phyloP scores from a whole-genome alignment of 306 rosid species.

The Lagenaria siceraria region DNA sequence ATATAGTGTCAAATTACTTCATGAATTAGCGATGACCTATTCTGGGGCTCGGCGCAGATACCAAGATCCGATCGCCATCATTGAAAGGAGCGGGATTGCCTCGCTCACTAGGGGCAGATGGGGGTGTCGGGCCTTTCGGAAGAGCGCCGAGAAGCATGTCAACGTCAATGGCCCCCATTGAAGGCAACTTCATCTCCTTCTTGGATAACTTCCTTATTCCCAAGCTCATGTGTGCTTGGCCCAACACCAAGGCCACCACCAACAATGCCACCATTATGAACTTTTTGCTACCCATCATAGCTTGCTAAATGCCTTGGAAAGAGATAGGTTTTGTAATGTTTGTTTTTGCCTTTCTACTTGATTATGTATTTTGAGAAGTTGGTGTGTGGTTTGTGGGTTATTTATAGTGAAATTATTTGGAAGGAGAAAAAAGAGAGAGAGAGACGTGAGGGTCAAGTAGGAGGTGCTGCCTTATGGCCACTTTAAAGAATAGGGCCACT shows the following conservation, averaged over 20 bases:
- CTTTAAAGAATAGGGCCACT: not conserved
- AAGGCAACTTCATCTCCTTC: not conserved
- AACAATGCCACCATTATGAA: not conserved
- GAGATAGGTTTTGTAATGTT: not conserved
- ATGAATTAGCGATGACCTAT: not conserved
- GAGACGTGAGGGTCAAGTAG: constrained; percentile 10
- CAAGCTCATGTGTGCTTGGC: too few species aligned
- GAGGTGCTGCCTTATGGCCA: not conserved
- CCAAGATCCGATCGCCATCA: not conserved
- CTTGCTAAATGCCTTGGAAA: not conserved
- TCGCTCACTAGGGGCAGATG: not conserved
- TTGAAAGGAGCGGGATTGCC: not conserved
- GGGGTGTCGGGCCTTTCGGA: not conserved
- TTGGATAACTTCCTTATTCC: not conserved
- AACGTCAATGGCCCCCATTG: not conserved
- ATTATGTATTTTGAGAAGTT: not conserved
- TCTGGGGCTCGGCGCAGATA: not conserved
- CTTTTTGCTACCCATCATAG: not conserved
- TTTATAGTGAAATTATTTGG: not conserved
- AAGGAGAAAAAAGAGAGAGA: not conserved
- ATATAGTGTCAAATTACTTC: not conserved
- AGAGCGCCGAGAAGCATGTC: not conserved
- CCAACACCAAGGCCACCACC: not conserved
- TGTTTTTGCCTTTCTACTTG: not conserved
- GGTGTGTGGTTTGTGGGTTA: not conserved